Base-by-base conservation (phyloP, 2,329 filamentous ascomycete genomes). In the Pseudocercospora ulei region DNA sequence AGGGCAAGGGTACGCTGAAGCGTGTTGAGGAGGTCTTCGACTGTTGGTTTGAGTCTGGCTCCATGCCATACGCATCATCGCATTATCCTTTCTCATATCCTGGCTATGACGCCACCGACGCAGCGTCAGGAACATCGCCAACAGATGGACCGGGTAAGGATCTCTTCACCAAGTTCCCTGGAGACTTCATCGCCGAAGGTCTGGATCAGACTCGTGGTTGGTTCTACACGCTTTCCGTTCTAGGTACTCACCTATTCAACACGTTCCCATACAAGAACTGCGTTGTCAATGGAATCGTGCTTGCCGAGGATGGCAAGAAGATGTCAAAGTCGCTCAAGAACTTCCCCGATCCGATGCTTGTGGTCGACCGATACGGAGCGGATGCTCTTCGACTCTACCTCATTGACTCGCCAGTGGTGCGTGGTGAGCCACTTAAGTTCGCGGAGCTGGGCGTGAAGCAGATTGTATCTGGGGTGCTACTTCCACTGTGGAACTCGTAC, bases 281-380 rank as follows among this genome's bases (percentile, higher is more conserved):
- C 54, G 83, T 95, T n/a, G 86, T 94, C 46, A 95, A 93, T 57
- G 87, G 87, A 34, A 90, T 94, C 47, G 86, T 95, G 3, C 72
- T 95, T 25, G 87, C 87, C 1, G 86, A 93, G 59, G 85, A 94
- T 56, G 88, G 88, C 39, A 95, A 94, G 70, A 96, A 96, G 70
- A 96, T 96, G 88, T 94, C 86, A 4, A 96, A 96, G 65, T 77
- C 88, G 38, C 70, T 94, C 41, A 92, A 95, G 68, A 96, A 96
- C 64, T 96, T 94, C 62, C 88, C 88, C 0, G 86, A 94, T 55
- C 88, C 88, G 7, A 69, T 68, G 40, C 67, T 85, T 35, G 76
- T 96, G 50, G 90, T 95, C 72, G 67, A 81, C 41, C 81, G 81
- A 56, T 93, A 93, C 59, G 88, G 88, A 12, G 87, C 86, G 1